A percentile compares a stretch with the other conserved stretches of the same genome.
Conservation (phyloP, 108 stramenopile species). For the Discostella stelligeroides region DNA sequence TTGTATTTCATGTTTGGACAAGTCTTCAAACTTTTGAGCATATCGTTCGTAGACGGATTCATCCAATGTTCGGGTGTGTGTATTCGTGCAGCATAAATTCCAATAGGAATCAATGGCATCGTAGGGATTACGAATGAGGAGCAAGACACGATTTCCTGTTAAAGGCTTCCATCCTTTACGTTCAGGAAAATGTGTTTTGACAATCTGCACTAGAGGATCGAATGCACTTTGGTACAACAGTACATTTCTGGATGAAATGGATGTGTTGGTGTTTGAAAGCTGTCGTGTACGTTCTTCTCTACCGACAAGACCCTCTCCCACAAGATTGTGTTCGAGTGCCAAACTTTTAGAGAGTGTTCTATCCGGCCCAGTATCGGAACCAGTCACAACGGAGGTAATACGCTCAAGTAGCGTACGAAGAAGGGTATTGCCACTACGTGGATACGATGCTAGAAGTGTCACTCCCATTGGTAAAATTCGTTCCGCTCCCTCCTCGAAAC, state of each 20-base stretch:
- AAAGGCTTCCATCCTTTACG: slow-evolving; percentile 68
- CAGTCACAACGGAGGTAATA: slow-evolving; percentile 82
- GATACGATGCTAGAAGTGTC: slow-evolving; percentile 82
- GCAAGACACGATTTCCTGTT: slow-evolving; percentile 54
- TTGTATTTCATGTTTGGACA: slow-evolving; percentile 73
- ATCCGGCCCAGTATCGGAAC: slow-evolving; percentile 91
- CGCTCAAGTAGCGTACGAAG: slow-evolving; percentile 81
- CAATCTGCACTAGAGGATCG: slow-evolving; percentile 34
- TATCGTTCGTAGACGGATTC: slow-evolving; percentile 70
- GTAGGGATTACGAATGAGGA: slow-evolving; percentile 95
- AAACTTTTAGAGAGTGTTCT: slow-evolving; percentile 75
- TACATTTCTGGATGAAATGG: too few relatives aligned
- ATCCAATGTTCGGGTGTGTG: slow-evolving; percentile 85
- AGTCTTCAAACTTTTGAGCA: slow-evolving; percentile 58
- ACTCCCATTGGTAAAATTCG: slow-evolving; percentile 33
- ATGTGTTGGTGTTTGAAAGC: slow-evolving; percentile 20
- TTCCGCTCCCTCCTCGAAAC: background rate
- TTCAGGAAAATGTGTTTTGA: slow-evolving; percentile 98
- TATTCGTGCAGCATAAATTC: slow-evolving; percentile 95
- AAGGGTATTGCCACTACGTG: slow-evolving; percentile 89
- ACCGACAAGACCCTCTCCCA: slow-evolving; percentile 84
- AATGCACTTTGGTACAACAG: slow-evolving; percentile 46
- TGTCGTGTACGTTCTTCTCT: background rate
- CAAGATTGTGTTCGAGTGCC: slow-evolving; percentile 67
- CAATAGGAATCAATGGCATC: slow-evolving; percentile 96